Evolutionary conservation across 371 early-diverging fungal species (phyloP).

Genomic region (Syncephalastrum contaminatum): DNA sequence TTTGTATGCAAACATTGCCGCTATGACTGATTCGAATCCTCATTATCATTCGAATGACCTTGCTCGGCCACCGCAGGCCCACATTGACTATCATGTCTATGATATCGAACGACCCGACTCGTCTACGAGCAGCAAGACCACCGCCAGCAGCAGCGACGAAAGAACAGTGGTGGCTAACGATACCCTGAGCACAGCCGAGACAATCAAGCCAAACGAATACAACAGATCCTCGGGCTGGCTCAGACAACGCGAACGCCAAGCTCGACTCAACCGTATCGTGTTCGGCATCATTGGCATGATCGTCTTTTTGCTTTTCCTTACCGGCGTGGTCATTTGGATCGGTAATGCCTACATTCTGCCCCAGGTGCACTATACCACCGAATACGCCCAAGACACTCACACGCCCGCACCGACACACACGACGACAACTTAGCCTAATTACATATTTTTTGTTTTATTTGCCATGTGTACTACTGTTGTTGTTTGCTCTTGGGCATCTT

Average conservation of each 20-base stretch:
- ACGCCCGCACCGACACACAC: neutral
- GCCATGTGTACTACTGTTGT: neutral
- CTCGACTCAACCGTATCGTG: constrained; percentile 3
- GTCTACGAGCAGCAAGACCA: too few relatives aligned
- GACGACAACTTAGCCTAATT: too few relatives aligned
- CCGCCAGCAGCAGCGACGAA: too few relatives aligned
- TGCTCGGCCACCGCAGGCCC: too few relatives aligned
- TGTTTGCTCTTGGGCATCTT: constrained; percentile 58
- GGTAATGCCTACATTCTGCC: constrained; percentile 17
- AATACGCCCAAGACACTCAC: constrained; percentile 12
- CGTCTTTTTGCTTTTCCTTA: constrained; percentile 11
- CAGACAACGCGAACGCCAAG: constrained; percentile 2
- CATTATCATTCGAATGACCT: too few relatives aligned
- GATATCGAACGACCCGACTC: too few relatives aligned
- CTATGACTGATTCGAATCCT: too few relatives aligned
- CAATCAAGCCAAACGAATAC: neutral
- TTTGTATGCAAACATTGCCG: too few relatives aligned
- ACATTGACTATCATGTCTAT: too few relatives aligned
- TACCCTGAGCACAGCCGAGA: constrained; percentile 9
- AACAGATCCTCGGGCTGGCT: constrained; percentile 12
- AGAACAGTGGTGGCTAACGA: constrained; percentile 9
- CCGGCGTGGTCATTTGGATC: constrained; percentile 14
- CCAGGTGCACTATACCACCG: constrained; percentile 12
- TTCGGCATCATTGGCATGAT: constrained; percentile 16
- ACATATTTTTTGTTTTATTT: too few relatives aligned